Evolutionary conservation across 805 yeast genomes (phyloP).

Genomic region (Millerozyma miso): DNA sequence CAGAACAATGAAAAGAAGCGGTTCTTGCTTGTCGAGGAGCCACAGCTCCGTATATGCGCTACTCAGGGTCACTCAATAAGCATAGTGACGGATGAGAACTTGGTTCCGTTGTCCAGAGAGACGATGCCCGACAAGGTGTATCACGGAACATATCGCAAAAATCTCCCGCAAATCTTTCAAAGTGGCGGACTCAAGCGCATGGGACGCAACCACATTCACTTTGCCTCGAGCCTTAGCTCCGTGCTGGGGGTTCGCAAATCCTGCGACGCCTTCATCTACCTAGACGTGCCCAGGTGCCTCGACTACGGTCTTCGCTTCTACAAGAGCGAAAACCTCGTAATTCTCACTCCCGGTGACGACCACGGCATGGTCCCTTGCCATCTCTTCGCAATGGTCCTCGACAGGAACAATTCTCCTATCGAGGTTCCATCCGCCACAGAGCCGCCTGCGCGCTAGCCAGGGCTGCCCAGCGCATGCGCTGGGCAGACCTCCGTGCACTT

Average conservation of each 20-base stretch:
- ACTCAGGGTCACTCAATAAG: conserved; percentile 86
- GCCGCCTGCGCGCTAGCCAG: too few species aligned
- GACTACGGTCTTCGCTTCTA: conserved; percentile 45
- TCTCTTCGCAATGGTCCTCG: conserved; percentile 34
- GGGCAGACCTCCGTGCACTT: too few species aligned
- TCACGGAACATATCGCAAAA: conserved; percentile 71
- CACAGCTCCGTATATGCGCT: conserved; percentile 58
- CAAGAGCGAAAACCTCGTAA: conserved; percentile 70
- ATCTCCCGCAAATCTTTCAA: conserved; percentile 44
- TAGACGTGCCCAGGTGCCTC: conserved; percentile 51
- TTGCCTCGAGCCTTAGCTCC: conserved; percentile 55
- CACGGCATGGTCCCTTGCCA: conserved; percentile 47
- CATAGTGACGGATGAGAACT: conserved; percentile 37
- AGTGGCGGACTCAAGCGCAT: conserved; percentile 60
- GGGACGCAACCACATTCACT: conserved; percentile 82
- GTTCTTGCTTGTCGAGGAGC: conserved; percentile 44
- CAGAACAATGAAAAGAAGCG: conserved; percentile 65
- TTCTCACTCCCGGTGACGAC: conserved; percentile 58
- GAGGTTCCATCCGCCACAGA: conserved; percentile 1
- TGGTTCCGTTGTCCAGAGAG: conserved; percentile 32
- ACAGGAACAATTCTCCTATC: conserved; percentile 3
- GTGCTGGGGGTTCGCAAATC: conserved; percentile 72
- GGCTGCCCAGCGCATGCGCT: too few species aligned
- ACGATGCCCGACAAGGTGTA: conserved; percentile 54
- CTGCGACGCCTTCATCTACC: conserved; percentile 55